phyloP scores from a whole-genome alignment of 108 stramenopile genomes.

The Pseudonitzschia delicatissima region DNA sequence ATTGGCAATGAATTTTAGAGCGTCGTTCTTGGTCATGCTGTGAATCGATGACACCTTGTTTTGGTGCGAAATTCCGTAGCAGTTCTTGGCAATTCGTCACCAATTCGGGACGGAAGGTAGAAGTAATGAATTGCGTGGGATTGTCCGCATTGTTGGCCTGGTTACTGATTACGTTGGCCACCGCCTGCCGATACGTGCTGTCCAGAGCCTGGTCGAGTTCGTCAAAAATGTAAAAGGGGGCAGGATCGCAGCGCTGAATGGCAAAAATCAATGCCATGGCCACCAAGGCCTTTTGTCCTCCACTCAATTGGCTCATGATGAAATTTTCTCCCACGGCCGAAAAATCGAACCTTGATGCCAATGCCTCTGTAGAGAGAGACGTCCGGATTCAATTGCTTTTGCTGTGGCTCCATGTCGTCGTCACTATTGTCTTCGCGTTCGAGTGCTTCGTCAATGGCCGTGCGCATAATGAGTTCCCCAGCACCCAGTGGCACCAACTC shows the following conservation, averaged over 20 bases:
- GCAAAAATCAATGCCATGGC: conserved; percentile 99
- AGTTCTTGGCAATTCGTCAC: conserved; percentile 85
- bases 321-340: conserved; percentile 86
- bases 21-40: conserved; percentile 77
- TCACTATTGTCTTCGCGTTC: conserved; percentile 48
- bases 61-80: conserved; percentile 87
- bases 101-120: conserved; percentile 98
- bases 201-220: conserved; percentile 98
- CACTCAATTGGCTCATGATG: conserved; percentile 93
- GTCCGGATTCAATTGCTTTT: conserved; percentile 51
- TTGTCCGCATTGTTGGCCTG: conserved; percentile 89
- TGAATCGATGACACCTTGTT: conserved; percentile 87
- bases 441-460: conserved; percentile 68
- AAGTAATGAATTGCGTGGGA: conserved; percentile 98
- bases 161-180: conserved; percentile 92
- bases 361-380: conserved; percentile 89
- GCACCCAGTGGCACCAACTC: conserved; percentile 96
- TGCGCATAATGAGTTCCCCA: conserved; percentile 93
- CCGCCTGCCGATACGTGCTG: conserved; percentile 91
- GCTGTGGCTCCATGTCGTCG: conserved; percentile 29
- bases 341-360: conserved; percentile 91
- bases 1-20: conserved; percentile 84
- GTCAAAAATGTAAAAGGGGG: conserved; percentile 99
- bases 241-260: conserved; percentile 98
- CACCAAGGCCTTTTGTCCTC: conserved; percentile 99